Conservation (phyloP, 164 flowering plant genomes). For the Warburgia ugandensis region DNA sequence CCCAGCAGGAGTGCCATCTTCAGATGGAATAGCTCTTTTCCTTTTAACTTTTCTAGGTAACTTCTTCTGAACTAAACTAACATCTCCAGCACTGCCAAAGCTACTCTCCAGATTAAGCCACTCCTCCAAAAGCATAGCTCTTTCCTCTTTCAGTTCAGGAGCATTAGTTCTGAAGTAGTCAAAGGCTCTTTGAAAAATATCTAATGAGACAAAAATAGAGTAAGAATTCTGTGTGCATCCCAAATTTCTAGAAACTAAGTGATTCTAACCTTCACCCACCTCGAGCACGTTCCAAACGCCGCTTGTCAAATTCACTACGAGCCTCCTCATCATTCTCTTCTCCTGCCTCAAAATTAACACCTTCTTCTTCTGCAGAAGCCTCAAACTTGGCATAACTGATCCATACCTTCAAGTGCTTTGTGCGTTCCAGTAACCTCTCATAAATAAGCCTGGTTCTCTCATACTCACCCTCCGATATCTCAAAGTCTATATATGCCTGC, state of each 20-base stretch:
- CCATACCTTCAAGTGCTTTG: conserved; percentile 95
- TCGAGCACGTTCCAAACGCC: conserved; percentile 51
- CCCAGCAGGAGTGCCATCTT: conserved; percentile 70
- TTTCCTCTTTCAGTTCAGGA: conserved; percentile 88
- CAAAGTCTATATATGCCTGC: conserved; percentile 96
- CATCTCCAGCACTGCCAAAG: conserved; percentile 74
- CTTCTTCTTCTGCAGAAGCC: conserved; percentile 46
- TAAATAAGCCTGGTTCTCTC: conserved; percentile 74
- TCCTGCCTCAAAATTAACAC: conserved; percentile 12
- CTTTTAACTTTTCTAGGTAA: conserved; percentile 85
- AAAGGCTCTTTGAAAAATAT: conserved; percentile 68
- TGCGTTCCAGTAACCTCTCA: conserved; percentile 77
- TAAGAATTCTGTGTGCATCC: conserved; percentile 6
- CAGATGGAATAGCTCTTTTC: conserved; percentile 51
- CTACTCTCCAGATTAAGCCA: conserved; percentile 71
- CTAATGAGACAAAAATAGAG: conserved; percentile 22
- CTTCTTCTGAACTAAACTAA: conserved; percentile 55
- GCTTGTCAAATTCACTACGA: conserved; percentile 29
- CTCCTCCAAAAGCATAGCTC: conserved; percentile 85
- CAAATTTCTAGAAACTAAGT: conserved; percentile 1
- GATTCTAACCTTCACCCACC: conserved; percentile 28
- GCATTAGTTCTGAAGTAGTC: conserved; percentile 62
- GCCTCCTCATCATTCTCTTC: conserved; percentile 28
- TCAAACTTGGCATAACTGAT: conserved; percentile 87
- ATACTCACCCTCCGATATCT: conserved; percentile 65